These are phyloP conservation scores for Nymphaea thermarum DNA, from an alignment of 164 flowering plant genomes.

Conservation along the genomic window DNA sequence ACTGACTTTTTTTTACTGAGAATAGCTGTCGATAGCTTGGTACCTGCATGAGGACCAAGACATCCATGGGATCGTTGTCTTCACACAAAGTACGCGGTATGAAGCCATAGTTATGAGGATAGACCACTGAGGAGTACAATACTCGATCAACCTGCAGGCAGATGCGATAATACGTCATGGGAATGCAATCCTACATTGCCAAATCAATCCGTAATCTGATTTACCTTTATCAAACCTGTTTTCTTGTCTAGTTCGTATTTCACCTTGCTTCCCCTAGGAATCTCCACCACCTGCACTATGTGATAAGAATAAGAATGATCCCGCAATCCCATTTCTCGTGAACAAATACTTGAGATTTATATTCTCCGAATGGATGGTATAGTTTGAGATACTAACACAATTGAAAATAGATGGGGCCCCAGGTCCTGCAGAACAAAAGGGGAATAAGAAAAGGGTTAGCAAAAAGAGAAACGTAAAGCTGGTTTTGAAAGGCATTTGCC, in stretches of 20 bases:
- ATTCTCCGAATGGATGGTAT: too few relatives aligned
- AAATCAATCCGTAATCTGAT: not conserved
- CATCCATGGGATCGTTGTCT: slow-evolving; percentile 18
- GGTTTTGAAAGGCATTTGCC: too few relatives aligned
- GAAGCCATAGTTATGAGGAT: slow-evolving; percentile 21
- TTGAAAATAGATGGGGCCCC: slow-evolving; percentile 44
- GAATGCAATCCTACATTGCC: not conserved
- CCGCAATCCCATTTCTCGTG: too few relatives aligned
- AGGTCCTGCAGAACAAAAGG: slow-evolving; percentile 33
- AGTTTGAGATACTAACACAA: slow-evolving; percentile 16
- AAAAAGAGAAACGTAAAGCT: too few relatives aligned
- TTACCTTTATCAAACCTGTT: slow-evolving; percentile 64
- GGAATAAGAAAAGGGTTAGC: not conserved
- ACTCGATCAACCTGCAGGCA: slow-evolving; percentile 13
- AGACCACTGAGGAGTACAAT: slow-evolving; percentile 17
- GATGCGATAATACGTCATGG: not conserved
- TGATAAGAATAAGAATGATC: too few relatives aligned
- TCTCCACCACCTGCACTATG: slow-evolving; percentile 66
- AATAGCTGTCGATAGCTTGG: not conserved
- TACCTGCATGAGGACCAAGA: slow-evolving; percentile 18
- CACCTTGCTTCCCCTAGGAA: slow-evolving; percentile 81
- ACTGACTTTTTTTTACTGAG: not conserved
- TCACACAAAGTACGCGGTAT: slow-evolving; percentile 17
- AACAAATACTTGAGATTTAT: too few relatives aligned
- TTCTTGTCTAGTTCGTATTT: slow-evolving; percentile 88